Conservation (phyloP, 345 rosid genomes). For the Brassica rapa region DNA sequence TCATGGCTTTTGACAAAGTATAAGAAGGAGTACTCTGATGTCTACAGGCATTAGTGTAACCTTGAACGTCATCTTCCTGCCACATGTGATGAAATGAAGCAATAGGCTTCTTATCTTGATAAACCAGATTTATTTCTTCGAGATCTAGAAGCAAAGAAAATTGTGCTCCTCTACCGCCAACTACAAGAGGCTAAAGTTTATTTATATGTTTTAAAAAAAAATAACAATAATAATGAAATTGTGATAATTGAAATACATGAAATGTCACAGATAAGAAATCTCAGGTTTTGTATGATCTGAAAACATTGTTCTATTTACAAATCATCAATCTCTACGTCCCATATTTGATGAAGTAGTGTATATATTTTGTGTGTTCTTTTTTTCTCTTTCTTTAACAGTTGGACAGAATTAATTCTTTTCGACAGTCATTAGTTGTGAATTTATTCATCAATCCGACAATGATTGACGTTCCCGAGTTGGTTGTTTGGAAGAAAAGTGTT, state of each 20-base stretch:
- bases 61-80: too few species aligned
- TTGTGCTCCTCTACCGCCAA: not conserved
- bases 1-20: too few species aligned
- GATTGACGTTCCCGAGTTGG: not conserved
- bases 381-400: not conserved
- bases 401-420: not conserved
- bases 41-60: too few species aligned
- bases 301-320: not conserved
- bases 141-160: too few species aligned
- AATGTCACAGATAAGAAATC: not conserved
- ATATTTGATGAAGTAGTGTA: not conserved
- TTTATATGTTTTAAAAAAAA: too few species aligned
- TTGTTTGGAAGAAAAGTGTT: not conserved
- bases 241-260: not conserved
- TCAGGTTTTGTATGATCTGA: not conserved
- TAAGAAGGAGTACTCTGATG: too few species aligned
- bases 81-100: too few species aligned
- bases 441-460: not conserved
- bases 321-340: not conserved
- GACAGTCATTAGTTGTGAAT: not conserved
- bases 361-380: not conserved
- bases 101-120: too few species aligned
- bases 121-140: too few species aligned
- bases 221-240: not conserved
- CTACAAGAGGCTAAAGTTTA: not conserved